Evolutionary conservation across 2,329 filamentous ascomycete genomes (phyloP).

Genomic region (Colletotrichum graminicola): DNA sequence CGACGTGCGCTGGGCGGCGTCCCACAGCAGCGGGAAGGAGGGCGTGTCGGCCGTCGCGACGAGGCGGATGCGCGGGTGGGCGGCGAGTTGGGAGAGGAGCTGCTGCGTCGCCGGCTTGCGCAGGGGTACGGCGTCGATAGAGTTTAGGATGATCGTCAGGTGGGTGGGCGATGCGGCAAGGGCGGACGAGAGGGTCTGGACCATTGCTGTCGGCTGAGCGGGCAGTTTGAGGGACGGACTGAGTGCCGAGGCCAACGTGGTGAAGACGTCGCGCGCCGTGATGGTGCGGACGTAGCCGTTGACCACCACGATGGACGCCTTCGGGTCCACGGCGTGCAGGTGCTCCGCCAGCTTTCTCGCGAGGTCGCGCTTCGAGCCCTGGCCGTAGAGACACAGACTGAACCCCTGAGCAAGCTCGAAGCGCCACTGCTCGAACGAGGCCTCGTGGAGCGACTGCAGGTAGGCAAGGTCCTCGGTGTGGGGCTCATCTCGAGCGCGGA

Average conservation of each 20-base stretch:
- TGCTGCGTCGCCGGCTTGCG: slow-evolving; percentile 78
- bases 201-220: slow-evolving; percentile 75
- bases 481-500: slow-evolving; percentile 73
- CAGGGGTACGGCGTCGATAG: slow-evolving; percentile 83
- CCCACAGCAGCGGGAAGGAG: slow-evolving; percentile 90
- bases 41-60: slow-evolving; percentile 89
- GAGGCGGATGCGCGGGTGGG: slow-evolving; percentile 78
- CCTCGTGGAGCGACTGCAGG: slow-evolving; percentile 79
- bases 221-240: slow-evolving; percentile 61
- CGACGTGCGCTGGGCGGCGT: slow-evolving; percentile 83
- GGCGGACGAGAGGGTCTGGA: slow-evolving; percentile 73
- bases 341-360: slow-evolving; percentile 81
- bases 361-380: slow-evolving; percentile 86
- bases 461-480: slow-evolving; percentile 79
- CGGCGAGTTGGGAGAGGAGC: slow-evolving; percentile 80
- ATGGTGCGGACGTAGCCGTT: slow-evolving; percentile 84
- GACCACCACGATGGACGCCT: slow-evolving; percentile 79
- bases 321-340: slow-evolving; percentile 64
- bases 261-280: slow-evolving; percentile 77
- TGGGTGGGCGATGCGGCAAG: slow-evolving; percentile 63
- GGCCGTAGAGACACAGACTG: slow-evolving; percentile 91
- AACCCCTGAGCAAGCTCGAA: slow-evolving; percentile 92
- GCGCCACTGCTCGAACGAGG: slow-evolving; percentile 90
- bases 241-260: slow-evolving; percentile 75
- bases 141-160: slow-evolving; percentile 83